phyloP scores from a whole-genome alignment of 495 filamentous ascomycete genomes.

The Aspergillus nanangensis region DNA sequence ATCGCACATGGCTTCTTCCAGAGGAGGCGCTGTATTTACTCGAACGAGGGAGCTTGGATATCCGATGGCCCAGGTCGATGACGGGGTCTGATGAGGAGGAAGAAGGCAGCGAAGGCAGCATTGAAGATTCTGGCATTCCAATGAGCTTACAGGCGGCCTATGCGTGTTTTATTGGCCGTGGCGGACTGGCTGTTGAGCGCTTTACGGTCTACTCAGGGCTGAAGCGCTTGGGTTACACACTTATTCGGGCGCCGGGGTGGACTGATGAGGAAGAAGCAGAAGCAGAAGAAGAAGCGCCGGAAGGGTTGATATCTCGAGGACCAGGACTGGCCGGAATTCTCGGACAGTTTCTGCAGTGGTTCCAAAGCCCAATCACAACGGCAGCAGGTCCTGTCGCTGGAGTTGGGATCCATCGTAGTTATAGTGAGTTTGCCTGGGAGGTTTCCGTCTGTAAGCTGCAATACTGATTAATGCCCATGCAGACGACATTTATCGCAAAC shows the following conservation, averaged over 20 bases:
- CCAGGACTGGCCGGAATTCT: conserved; percentile 32
- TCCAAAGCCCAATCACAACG: conserved; percentile 25
- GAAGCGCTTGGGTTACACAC: conserved; percentile 76
- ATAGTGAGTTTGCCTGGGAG: conserved; percentile 36
- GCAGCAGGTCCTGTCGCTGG: conserved; percentile 64
- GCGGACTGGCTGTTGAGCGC: conserved; percentile 67
- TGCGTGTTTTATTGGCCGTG: conserved; percentile 65
- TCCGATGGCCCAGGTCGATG: conserved; percentile 65
- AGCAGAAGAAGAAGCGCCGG: conserved; percentile 4
- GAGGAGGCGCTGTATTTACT: conserved; percentile 89
- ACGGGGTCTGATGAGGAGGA: conserved; percentile 25
- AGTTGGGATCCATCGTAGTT: conserved; percentile 74
- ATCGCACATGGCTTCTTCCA: conserved; percentile 75
- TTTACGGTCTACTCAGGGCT: conserved; percentile 84
- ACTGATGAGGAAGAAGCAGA: conserved; percentile 21
- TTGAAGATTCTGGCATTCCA: conserved; percentile 59
- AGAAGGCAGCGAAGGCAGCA: background rate
- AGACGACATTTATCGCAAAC: conserved; percentile 68
- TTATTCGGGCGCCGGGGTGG: conserved; percentile 64
- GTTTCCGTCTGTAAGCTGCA: background rate
- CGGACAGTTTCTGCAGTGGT: conserved; percentile 29
- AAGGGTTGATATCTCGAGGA: conserved; percentile 11
- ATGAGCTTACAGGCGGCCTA: conserved; percentile 91
- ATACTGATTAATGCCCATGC: background rate
- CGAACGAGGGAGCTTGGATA: conserved; percentile 79